Evolutionary conservation across 352 stramenopile genomes (phyloP).

Genomic region (Phytophthora citrophthora): DNA sequence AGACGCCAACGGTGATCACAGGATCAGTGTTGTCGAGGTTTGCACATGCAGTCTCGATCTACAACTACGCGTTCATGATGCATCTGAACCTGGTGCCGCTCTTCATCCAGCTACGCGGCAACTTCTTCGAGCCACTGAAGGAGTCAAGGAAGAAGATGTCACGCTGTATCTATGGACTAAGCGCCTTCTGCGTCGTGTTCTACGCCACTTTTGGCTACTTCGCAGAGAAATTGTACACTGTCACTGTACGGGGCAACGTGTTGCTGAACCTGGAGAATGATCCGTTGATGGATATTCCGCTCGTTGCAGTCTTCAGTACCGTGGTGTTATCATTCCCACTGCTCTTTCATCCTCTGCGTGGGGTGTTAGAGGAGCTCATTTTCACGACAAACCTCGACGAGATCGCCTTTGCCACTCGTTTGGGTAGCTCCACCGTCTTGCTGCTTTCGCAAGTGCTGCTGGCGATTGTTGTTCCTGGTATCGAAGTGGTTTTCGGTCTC

Average conservation of each 20-base stretch:
- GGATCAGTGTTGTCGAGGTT: conserved; percentile 50
- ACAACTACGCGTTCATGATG: conserved; percentile 89
- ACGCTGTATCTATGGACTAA: conserved; percentile 54
- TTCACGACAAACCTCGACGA: conserved; percentile 53
- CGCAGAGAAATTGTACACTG: conserved; percentile 61
- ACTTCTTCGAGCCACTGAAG: conserved; percentile 57
- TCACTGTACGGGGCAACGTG: conserved; percentile 70
- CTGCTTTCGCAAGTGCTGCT: conserved; percentile 63
- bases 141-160: conserved; percentile 60
- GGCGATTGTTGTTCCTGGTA: conserved; percentile 62
- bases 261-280: conserved; percentile 83
- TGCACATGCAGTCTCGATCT: conserved; percentile 71
- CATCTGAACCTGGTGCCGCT: conserved; percentile 82
- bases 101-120: conserved; percentile 72
- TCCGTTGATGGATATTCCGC: conserved; percentile 65
- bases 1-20: conserved; percentile 38
- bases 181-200: conserved; percentile 62
- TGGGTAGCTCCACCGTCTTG: conserved; percentile 58
- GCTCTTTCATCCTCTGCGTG: conserved; percentile 74
- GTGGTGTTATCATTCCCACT: conserved; percentile 79
- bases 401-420: conserved; percentile 53
- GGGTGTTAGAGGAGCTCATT: conserved; percentile 64
- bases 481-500: conserved; percentile 76
- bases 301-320: conserved; percentile 74
- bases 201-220: conserved; percentile 66